Percentiles rank a stretch among this genome's conserved stretches.
Evolutionary conservation across 352 stramenopile genomes (phyloP).

Genomic region (Stramenopiles sp.): DNA sequence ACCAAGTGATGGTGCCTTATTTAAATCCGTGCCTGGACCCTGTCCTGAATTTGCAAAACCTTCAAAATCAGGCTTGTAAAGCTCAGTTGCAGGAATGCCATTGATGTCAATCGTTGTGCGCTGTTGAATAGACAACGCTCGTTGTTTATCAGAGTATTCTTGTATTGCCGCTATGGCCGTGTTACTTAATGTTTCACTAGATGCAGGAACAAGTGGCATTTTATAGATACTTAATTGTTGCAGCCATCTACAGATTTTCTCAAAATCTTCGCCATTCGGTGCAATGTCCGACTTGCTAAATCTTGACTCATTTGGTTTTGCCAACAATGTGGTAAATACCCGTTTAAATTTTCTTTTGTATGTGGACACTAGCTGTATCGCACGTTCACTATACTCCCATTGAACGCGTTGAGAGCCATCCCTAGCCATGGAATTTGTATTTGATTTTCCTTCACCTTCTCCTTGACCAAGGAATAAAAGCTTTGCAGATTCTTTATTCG

Average conservation of each 20-base stretch:
- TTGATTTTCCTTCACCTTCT: background rate
- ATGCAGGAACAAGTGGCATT: constrained; percentile 10
- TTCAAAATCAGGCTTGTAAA: constrained; percentile 38
- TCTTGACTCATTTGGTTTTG: constrained; percentile 46
- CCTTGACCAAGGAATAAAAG: background rate
- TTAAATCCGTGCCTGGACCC: constrained; percentile 21
- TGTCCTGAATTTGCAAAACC: constrained; percentile 14
- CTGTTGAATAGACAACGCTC: constrained; percentile 20
- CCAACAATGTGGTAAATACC: constrained; percentile 62
- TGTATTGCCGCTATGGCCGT: constrained; percentile 16
- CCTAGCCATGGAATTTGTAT: background rate
- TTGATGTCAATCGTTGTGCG: constrained; percentile 27
- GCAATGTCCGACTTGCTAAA: constrained; percentile 30
- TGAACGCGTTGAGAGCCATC: constrained; percentile 16
- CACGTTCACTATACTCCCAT: constrained; percentile 91
- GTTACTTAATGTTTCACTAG: constrained; percentile 11
- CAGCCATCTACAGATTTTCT: constrained; percentile 32
- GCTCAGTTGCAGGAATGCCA: constrained; percentile 28
- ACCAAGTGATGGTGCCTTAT: constrained; percentile 60
- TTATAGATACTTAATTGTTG: constrained; percentile 23
- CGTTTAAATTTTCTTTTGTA: constrained; percentile 79
- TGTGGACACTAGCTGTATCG: constrained; percentile 67
- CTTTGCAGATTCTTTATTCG: background rate
- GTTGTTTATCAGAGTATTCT: constrained; percentile 10
- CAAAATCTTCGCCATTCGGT: constrained; percentile 30